phyloP scores from a whole-genome alignment of 345 rosid genomes.

The Salix suchowensis region DNA sequence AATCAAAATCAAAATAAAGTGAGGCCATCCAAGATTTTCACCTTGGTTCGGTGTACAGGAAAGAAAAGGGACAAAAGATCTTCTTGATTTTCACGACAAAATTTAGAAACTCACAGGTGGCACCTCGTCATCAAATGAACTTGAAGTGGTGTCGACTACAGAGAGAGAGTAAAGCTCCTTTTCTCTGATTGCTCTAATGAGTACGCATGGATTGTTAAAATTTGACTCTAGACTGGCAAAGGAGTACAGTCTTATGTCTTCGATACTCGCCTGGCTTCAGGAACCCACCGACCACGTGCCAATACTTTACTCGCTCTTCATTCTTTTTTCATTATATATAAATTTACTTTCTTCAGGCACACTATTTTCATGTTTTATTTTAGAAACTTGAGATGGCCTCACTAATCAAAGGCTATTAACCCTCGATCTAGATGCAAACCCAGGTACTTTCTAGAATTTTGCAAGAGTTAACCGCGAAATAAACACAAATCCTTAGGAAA shows the following conservation, averaged over 20 bases:
- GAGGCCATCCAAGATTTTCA: background rate
- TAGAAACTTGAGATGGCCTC: background rate
- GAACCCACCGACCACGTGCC: constrained; percentile 17
- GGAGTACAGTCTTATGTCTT: background rate
- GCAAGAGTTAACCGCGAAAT: no score
- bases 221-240: background rate
- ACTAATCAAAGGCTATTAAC: no score
- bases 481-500: no score
- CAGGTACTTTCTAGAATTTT: no score
- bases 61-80: background rate
- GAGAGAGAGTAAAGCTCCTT: background rate
- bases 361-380: background rate
- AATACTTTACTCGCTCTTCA: background rate
- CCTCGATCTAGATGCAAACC: no score
- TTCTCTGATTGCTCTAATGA: background rate
- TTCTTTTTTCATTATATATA: background rate
- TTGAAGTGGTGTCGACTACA: background rate
- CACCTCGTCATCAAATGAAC: background rate
- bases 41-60: background rate
- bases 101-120: background rate
- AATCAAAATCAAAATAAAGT: background rate
- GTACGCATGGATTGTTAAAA: background rate
- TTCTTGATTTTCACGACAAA: background rate
- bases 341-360: background rate
- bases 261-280: background rate